A percentile compares a stretch with the other conserved stretches of the same genome.
These are phyloP conservation scores for Saccharomycopsis olivae DNA, from an alignment of 805 yeast species.

Conservation along the genomic window DNA sequence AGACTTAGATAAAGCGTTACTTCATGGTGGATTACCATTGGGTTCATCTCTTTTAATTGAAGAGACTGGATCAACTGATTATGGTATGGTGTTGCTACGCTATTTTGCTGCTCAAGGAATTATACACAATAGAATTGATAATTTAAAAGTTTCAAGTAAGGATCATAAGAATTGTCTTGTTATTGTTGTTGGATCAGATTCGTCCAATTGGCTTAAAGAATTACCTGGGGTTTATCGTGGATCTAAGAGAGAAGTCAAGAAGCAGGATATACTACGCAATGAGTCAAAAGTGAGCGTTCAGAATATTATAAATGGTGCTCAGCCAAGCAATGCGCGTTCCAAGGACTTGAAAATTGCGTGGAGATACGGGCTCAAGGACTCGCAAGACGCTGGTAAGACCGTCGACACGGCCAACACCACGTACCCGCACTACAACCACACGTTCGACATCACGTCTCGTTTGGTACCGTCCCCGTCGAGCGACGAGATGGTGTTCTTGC, in stretches of 20 bases:
- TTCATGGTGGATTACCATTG: conserved; percentile 79
- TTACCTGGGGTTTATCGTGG: conserved; percentile 75
- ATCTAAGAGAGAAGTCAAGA: conserved; percentile 53
- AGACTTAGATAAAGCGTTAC: conserved; percentile 63
- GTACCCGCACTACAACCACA: conserved; percentile 47
- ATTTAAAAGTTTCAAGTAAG: no score
- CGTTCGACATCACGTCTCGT: conserved; percentile 69
- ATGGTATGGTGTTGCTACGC: conserved; percentile 58
- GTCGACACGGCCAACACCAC: conserved; percentile 21
- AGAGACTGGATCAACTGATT: conserved; percentile 85
- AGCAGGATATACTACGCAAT: conserved; percentile 42
- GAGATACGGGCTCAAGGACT: conserved; percentile 63
- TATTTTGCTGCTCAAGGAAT: conserved; percentile 71
- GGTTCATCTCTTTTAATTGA: conserved; percentile 64
- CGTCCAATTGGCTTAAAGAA: conserved; percentile 45
- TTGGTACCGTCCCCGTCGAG: conserved; percentile 55
- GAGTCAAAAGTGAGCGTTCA: conserved; percentile 60
- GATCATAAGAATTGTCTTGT: conserved; percentile 9
- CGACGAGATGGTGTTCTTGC: no score
- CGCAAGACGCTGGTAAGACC: conserved; percentile 22
- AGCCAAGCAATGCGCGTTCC: no score
- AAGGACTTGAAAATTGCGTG: conserved; percentile 80
- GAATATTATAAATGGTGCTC: conserved; percentile 37
- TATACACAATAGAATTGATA: conserved; percentile 45
- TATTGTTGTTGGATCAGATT: conserved; percentile 10